A percentile compares a stretch with the other conserved stretches of the same genome.
Conservation (phyloP, 2,329 filamentous ascomycete species). For the Phyllosticta capitalensis region DNA sequence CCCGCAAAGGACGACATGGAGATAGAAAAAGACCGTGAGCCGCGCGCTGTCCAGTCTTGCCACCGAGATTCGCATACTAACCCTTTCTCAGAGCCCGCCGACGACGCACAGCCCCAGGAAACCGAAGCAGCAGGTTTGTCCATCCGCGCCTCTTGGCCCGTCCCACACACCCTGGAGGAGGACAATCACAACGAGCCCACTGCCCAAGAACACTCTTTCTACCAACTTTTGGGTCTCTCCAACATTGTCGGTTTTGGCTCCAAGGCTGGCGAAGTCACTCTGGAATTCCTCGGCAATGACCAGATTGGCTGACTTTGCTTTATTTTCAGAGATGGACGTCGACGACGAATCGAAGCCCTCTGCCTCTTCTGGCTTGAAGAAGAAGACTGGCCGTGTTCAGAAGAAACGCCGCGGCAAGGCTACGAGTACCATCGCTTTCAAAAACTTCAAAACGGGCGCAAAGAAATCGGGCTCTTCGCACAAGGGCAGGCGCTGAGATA, state of each 20-base stretch:
- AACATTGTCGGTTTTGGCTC: constrained; percentile 31
- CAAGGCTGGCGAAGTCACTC: background rate
- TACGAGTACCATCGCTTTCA: constrained; percentile 30
- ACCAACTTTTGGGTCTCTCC: constrained; percentile 29
- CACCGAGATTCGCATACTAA: background rate
- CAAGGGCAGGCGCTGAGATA: constrained; percentile 8
- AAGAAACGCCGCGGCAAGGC: constrained; percentile 29
- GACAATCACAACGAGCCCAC: background rate
- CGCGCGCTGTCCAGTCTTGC: background rate
- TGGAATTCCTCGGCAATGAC: constrained; percentile 15
- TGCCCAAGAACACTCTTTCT: constrained; percentile 24
- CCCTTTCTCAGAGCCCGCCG: constrained; percentile 4
- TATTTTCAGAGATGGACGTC: constrained; percentile 29
- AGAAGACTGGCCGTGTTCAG: constrained; percentile 24
- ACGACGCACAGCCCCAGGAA: constrained; percentile 5
- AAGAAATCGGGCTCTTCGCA: constrained; percentile 3
- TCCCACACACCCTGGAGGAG: constrained; percentile 10
- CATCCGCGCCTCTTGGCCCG: constrained; percentile 10
- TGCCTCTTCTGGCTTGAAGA: constrained; percentile 18
- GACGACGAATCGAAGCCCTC: constrained; percentile 19
- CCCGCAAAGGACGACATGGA: constrained; percentile 37
- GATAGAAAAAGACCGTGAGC: constrained; percentile 26
- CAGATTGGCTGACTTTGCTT: constrained; percentile 24
- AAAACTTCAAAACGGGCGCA: constrained; percentile 8
- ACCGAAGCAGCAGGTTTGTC: constrained; percentile 14